Evolutionary conservation across 2,329 filamentous ascomycete genomes (phyloP).

Genomic region (Cordyceps fumosorosea): DNA sequence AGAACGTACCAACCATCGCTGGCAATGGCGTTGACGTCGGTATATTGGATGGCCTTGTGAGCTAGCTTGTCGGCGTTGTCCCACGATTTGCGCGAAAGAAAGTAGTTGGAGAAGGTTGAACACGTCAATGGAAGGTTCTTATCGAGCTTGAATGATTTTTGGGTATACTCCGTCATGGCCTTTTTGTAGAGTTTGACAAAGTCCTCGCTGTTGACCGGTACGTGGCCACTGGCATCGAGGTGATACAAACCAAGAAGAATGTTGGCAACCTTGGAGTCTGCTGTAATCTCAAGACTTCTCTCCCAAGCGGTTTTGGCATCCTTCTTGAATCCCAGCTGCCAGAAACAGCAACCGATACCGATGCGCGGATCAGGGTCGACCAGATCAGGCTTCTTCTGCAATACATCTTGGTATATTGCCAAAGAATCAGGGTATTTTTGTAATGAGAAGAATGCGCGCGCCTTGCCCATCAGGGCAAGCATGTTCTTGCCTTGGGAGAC

Average conservation of each 20-base stretch:
- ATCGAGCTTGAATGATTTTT: constrained; percentile 89
- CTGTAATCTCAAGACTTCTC: constrained; percentile 70
- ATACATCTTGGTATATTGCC: constrained; percentile 76
- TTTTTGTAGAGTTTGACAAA: constrained; percentile 84
- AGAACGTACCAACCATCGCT: constrained; percentile 97
- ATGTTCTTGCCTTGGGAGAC: constrained; percentile 82
- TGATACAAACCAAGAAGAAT: constrained; percentile 87
- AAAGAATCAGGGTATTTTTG: constrained; percentile 81
- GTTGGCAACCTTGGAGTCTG: constrained; percentile 82
- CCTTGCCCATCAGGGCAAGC: constrained; percentile 85
- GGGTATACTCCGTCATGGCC: constrained; percentile 90
- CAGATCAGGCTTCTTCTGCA: constrained; percentile 79
- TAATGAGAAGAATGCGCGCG: constrained; percentile 78
- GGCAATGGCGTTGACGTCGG: constrained; percentile 91
- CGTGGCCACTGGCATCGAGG: constrained; percentile 76
- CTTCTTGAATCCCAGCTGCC: constrained; percentile 91
- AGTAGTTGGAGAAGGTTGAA: constrained; percentile 84
- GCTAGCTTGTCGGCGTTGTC: constrained; percentile 78
- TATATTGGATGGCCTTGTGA: constrained; percentile 89
- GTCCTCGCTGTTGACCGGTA: constrained; percentile 74
- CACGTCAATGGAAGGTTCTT: constrained; percentile 86
- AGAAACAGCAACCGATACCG: constrained; percentile 93
- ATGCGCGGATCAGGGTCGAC: constrained; percentile 92
- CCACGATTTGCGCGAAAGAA: constrained; percentile 74
- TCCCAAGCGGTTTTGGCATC: constrained; percentile 91